phyloP scores from a whole-genome alignment of 805 yeast genomes.

The Starmerella floris region DNA sequence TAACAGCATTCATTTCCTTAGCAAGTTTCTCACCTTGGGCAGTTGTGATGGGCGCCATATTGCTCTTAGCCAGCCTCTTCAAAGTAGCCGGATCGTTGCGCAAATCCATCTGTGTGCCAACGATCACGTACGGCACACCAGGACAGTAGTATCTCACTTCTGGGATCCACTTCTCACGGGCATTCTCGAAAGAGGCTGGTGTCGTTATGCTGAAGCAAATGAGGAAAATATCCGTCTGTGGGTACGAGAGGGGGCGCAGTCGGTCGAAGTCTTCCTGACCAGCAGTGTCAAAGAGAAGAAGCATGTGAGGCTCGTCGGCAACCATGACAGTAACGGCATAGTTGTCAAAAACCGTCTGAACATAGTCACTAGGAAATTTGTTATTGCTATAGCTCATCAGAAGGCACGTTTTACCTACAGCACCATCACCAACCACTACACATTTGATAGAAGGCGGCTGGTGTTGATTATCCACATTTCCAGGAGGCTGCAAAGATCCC shows the following conservation, averaged over 20 bases:
- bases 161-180: constrained; percentile 97
- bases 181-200: constrained; percentile 95
- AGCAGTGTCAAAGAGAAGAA: constrained; percentile 96
- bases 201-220: constrained; percentile 95
- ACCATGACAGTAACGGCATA: constrained; percentile 39
- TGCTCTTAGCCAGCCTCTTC: constrained; percentile 81
- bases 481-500: not conserved
- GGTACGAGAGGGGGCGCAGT: constrained; percentile 88
- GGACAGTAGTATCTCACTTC: constrained; percentile 97
- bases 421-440: constrained; percentile 99
- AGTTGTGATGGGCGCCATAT: constrained; percentile 67
- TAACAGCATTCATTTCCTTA: constrained; percentile 85
- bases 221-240: constrained; percentile 91
- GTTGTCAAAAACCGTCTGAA: constrained; percentile 95
- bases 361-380: constrained; percentile 95
- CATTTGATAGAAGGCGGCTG: constrained; percentile 45
- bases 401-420: constrained; percentile 93
- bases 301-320: constrained; percentile 95
- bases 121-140: constrained; percentile 94
- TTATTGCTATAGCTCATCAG: constrained; percentile 91
- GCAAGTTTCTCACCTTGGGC: constrained; percentile 90
- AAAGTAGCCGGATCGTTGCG: constrained; percentile 85
- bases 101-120: constrained; percentile 91
- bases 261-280: constrained; percentile 99
- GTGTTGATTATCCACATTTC: not conserved